Evolutionary conservation across 2,329 filamentous ascomycete species (phyloP), one percentile per base, ranked within the genome.

Genomic region (Alternaria hordeiaustralica): DNA sequence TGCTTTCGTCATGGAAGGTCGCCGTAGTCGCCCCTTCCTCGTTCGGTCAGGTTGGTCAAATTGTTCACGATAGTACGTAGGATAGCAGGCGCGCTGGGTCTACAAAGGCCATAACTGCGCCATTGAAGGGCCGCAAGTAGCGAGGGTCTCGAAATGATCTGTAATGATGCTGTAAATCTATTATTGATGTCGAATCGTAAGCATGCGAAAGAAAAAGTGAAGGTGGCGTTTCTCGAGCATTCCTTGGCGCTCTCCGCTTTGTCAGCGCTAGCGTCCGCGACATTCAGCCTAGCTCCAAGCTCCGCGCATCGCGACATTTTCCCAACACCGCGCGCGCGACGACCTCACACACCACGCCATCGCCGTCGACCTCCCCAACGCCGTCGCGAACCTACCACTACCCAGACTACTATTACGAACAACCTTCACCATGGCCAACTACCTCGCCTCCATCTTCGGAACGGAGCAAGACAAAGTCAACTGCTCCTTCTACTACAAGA

Each of bases 401-500:
- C n/a, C n/a, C n/a, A n/a, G n/a, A n/a, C n/a, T n/a, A n/a, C n/a
- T n/a, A n/a, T n/a, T n/a, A n/a, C n/a, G n/a, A n/a, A n/a, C n/a
- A n/a, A n/a, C n/a, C n/a, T n/a, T n/a, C 63, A 83, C 26, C 78
- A 97, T 97, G 94, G 94, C 94, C 78, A 97, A 97, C 87, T 98
- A 97, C 81, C 92, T 99, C 81, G 96, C 96, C 77, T 97, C 94
- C 80, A 99, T 99, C 85, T 99, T 99, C 87, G 96, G 96, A 78
- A 99, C 96, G 28, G 96, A 99, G 87, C 96, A 98, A 83, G 96
- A 99, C 90, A 99, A 86, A 72, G 94, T 97, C 86, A 97, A 98
- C 88, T 97, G 96, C 88, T 96, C 92, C 61, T 99, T 99, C 89
- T 99, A 99, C 89, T 94, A 97, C 92, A 99, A 99, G 86, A 99